Conservation (phyloP, 306 rosid genomes). For the Fagus crenata region DNA sequence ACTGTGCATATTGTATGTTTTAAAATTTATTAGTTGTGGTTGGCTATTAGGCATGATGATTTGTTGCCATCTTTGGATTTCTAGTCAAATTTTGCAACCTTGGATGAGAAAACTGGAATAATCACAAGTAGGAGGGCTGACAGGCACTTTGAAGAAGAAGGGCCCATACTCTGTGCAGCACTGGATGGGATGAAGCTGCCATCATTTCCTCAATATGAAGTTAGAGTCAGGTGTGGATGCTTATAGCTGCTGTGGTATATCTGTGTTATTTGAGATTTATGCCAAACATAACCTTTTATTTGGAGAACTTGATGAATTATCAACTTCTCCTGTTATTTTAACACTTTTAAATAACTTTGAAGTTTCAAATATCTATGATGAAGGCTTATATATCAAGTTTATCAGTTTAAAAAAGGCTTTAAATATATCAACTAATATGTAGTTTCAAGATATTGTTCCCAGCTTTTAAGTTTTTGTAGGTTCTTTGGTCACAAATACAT, state of each 20-base stretch:
- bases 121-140: constrained; percentile 90
- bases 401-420: not conserved
- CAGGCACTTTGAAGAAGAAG: constrained; percentile 96
- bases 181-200: constrained; percentile 89
- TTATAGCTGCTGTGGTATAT: constrained; percentile 28
- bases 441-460: constrained; percentile 4
- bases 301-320: not conserved
- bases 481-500: not conserved
- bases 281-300: not conserved
- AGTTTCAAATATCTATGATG: not conserved
- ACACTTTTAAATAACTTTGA: constrained; percentile 1
- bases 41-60: constrained; percentile 20
- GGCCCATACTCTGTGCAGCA: constrained; percentile 86
- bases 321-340: constrained; percentile 11
- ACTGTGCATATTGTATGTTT: not conserved
- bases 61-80: constrained; percentile 24
- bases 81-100: constrained; percentile 90
- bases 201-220: constrained; percentile 86
- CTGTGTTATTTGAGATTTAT: constrained; percentile 11
- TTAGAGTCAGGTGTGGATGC: constrained; percentile 83
- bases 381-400: constrained; percentile 2
- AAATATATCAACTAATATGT: not conserved
- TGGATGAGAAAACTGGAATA: constrained; percentile 81
- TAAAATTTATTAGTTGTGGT: constrained; percentile 1
- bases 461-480: not conserved